Base-by-base conservation (phyloP, 2,329 filamentous ascomycete genomes). In the Keithomyces neogunnii region DNA sequence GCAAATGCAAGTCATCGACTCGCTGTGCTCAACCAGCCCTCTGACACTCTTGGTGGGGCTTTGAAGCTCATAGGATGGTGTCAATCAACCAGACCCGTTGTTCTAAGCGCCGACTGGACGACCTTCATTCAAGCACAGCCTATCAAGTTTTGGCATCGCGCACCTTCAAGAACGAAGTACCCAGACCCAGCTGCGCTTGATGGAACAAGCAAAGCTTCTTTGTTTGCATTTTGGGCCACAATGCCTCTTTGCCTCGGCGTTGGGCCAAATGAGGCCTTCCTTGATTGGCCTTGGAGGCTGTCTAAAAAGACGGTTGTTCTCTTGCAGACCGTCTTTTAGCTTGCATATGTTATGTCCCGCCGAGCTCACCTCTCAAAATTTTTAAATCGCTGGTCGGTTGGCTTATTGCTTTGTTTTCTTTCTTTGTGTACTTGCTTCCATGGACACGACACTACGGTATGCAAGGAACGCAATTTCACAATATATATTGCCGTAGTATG, bases 1-100 rank as follows among this genome's bases (percentile, higher is more conserved):
- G 44, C 57, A 46, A 51, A 65, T 65, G 65, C 65, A 66, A 62
- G 61, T 66, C 67, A 73, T 73, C 68, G 66, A 73, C 69, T 74
- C 68, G 68, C 66, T 66, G 61, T 61, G 49, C 59, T 51, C 60
- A 60, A 57, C 55, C 57, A 59, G 56, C 61, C 66, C 61, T 67
- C 64, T 65, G 64, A 69, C 67, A 65, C 61, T 57, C 60, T 59
- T 62, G 61, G 64, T 66, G 62, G 63, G 60, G 59, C 61, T 61
- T 62, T 60, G 63, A 63, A 63, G 64, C 59, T 65, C 60, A 59
- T 51, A 65, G 66, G 61, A 62, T 61, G 65, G 65, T 61, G 63
- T 64, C 67, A 43, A 61, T 63, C 63, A 63, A 62, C 63, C 63
- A 60, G 61, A 60, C 64, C 57, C 60, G 50, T 51, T 46, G 53